Percentiles rank a stretch among this genome's conserved stretches.
Evolutionary conservation across 495 filamentous ascomycete genomes (phyloP).

Genomic region (Hyaloscypha bicolor): DNA sequence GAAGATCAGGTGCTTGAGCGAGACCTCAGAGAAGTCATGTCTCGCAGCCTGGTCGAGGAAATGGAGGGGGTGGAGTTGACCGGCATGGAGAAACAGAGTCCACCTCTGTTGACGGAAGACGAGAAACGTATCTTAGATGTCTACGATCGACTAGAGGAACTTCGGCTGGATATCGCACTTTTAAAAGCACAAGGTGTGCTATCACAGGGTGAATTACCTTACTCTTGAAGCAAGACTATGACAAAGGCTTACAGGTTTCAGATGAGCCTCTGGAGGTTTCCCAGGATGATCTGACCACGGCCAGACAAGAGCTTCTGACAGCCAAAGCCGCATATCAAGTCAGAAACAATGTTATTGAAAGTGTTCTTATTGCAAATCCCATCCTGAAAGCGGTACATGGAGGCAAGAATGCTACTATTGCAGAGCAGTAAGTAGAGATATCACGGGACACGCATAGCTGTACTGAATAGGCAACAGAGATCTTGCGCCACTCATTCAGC

Average conservation of each 20-base stretch:
- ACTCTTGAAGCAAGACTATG: background rate
- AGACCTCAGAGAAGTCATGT: background rate
- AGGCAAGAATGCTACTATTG: conserved; percentile 61
- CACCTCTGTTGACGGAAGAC: conserved; percentile 57
- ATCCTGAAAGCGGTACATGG: conserved; percentile 76
- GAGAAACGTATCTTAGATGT: conserved; percentile 67
- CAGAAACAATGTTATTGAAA: conserved; percentile 65
- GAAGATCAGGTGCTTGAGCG: background rate
- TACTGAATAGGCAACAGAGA: conserved; percentile 47
- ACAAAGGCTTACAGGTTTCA: conserved; percentile 17
- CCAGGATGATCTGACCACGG: conserved; percentile 52
- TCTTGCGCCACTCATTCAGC: conserved; percentile 63
- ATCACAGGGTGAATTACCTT: conserved; percentile 29
- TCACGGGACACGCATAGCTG: background rate
- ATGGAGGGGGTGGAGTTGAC: conserved; percentile 30
- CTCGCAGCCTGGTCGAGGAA: conserved; percentile 7
- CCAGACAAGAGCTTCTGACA: conserved; percentile 67
- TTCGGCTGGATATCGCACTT: conserved; percentile 69
- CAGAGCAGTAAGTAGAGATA: conserved; percentile 60
- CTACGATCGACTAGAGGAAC: conserved; percentile 68
- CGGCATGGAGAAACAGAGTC: conserved; percentile 2
- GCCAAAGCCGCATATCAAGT: conserved; percentile 68
- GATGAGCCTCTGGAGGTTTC: conserved; percentile 30
- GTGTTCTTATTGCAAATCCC: conserved; percentile 68
- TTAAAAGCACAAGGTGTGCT: conserved; percentile 54